Evolutionary conservation across 768 basidiomycete species (phyloP).

Genomic region (Hericium erinaceus): DNA sequence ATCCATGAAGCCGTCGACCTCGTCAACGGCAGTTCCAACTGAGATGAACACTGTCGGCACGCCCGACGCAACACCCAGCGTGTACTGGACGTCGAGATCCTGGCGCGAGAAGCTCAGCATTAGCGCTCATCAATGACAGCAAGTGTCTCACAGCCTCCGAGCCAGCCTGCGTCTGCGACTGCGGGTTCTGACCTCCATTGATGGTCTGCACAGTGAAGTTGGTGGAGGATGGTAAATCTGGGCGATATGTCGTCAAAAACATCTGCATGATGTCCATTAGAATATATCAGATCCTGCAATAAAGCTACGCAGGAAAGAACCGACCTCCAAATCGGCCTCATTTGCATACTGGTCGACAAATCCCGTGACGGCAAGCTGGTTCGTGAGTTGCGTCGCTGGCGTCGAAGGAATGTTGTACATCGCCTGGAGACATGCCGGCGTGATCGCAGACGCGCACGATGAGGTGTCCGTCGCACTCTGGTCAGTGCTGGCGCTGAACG

Average conservation of each 20-base stretch:
- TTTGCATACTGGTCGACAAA: constrained; percentile 19
- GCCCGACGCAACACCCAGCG: constrained; percentile 23
- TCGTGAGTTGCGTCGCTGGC: constrained; percentile 15
- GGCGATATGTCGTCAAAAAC: background rate
- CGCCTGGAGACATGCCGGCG: constrained; percentile 24
- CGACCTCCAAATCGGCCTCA: constrained; percentile 19
- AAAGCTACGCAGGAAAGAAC: background rate
- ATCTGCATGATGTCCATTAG: background rate
- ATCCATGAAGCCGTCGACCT: constrained; percentile 1
- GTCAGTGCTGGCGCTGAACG: background rate
- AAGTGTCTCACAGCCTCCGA: background rate
- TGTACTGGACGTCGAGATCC: constrained; percentile 30
- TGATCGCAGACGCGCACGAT: constrained; percentile 9
- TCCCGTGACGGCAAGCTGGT: constrained; percentile 24
- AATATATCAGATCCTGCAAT: background rate
- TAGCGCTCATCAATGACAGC: background rate
- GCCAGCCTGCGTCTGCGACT: background rate
- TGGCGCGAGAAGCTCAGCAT: constrained; percentile 4
- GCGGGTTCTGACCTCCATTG: constrained; percentile 17
- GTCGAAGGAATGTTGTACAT: constrained; percentile 28
- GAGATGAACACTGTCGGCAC: constrained; percentile 18
- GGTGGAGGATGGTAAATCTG: background rate
- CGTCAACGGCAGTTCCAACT: constrained; percentile 14
- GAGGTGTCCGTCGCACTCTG: background rate
- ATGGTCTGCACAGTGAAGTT: constrained; percentile 13